Evolutionary conservation across 176 grass and related monocot genomes (phyloP).

Genomic region (Paspalum vaginatum): DNA sequence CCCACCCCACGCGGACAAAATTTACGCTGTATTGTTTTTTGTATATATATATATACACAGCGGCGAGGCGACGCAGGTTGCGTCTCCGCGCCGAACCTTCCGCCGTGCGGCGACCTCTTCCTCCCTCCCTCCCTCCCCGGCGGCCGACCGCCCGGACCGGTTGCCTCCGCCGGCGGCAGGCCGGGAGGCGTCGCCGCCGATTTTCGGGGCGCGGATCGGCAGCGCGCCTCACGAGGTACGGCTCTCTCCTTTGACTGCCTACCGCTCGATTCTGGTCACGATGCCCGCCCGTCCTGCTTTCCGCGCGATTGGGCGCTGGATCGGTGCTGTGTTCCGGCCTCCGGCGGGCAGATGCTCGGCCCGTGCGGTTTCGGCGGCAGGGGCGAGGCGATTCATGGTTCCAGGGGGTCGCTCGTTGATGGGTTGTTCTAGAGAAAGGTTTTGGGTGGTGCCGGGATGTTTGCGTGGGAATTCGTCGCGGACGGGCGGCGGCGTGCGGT

Average conservation of each 20-base stretch:
- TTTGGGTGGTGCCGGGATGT: not conserved
- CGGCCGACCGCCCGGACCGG: too few species aligned
- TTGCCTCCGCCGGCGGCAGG: not conserved
- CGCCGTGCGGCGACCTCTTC: not conserved
- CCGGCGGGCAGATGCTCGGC: not conserved
- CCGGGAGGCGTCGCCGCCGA: conserved; percentile 18
- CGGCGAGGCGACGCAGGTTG: not conserved
- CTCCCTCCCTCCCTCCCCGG: not conserved
- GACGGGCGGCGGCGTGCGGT: too few species aligned
- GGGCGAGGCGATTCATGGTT: not conserved
- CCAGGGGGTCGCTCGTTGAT: too few species aligned
- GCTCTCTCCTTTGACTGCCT: not conserved
- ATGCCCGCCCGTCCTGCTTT: not conserved
- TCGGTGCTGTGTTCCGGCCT: not conserved
- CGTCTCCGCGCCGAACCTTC: conserved; percentile 8
- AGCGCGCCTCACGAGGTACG: not conserved
- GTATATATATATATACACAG: not conserved
- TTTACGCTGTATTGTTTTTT: not conserved
- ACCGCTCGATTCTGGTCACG: not conserved
- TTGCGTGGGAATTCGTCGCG: not conserved
- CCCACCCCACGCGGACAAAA: conserved; percentile 2
- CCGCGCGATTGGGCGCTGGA: not conserved
- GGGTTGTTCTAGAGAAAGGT: not conserved
- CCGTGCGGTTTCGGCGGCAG: too few species aligned
- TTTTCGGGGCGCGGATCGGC: conserved; percentile 19